Base-by-base conservation (phyloP, 2,329 filamentous ascomycete species). In the Scorias spongiosa region DNA sequence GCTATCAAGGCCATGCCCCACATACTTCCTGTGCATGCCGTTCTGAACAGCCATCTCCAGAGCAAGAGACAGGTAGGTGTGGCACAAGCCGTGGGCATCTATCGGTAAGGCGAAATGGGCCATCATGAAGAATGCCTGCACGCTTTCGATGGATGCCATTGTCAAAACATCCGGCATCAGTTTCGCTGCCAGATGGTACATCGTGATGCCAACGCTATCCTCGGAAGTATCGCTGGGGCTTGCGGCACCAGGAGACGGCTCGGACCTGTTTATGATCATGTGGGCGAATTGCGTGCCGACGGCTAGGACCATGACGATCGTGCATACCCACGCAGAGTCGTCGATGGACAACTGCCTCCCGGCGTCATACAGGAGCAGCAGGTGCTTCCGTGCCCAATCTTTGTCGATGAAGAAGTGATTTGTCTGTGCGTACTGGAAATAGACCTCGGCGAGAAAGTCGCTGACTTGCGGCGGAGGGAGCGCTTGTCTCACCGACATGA, bases 41-140 rank as follows among this genome's bases (percentile, higher is more conserved):
- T 76, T 76, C 48, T 76, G 73, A 12, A 76, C 72, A 1, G 72
- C 74, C 50, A 77, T 61, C 46, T 74, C 75, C 37, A 76, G 59
- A 1, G 71, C 70, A 10, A 77, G 56, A 4, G 71, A 71, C 41
- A 75, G 64, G 49, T 77, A 77, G 2, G 71, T 73, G 49, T 75
- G 76, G 2, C 69, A 70, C 15, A 76, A 56, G 0, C 73, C 74
- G 1, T 71, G 72, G 0, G 73, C 69, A 51, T 77, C 73, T 1
- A 75, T 60, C 0, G 74, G 73, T 4, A 76, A 59, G 2, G 71
- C 63, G 48, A 75, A 77, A 14, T 74, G 66, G 2, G 71, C 74
- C 10, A 77, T 67, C 26, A 76, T 60, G 10, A 76, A 56, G 45
- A 71, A 76, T 1, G 72, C 74, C 51, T 77, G 74, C 68, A 53